Percentiles rank a stretch among this genome's conserved stretches.
Evolutionary conservation across 2,329 filamentous ascomycete species (phyloP).

Genomic region (Pestalotiopsis sp.): DNA sequence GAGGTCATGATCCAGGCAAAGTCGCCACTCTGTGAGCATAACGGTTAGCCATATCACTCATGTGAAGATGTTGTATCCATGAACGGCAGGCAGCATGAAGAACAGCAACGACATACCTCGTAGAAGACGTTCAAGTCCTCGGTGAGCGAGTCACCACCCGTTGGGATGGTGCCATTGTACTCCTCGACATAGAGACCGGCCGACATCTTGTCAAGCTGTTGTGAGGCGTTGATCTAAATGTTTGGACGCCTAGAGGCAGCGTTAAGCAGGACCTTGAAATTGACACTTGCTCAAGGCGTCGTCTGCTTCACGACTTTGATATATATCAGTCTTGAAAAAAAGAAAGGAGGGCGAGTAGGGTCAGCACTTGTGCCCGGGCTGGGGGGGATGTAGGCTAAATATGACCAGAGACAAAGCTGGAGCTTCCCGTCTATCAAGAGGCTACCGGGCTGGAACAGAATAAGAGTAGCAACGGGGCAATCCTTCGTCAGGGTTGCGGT

Average conservation of each 20-base stretch:
- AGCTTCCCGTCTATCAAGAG: not conserved
- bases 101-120: constrained; percentile 49
- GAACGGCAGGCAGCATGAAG: not conserved
- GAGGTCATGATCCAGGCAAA: constrained; percentile 78
- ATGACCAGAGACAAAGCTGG: constrained; percentile 1
- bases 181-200: constrained; percentile 24
- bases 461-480: constrained; percentile 5
- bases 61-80: not conserved
- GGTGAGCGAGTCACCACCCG: constrained; percentile 54
- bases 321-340: not conserved
- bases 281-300: constrained; percentile 13
- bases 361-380: not conserved
- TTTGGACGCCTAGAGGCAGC: not conserved
- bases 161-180: constrained; percentile 56
- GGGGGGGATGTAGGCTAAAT: constrained; percentile 9
- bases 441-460: not conserved
- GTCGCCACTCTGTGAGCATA: constrained; percentile 64
- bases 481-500: not conserved
- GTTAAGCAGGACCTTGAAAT: not conserved
- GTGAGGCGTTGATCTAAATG: not conserved
- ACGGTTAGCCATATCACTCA: not conserved
- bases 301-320: not conserved
- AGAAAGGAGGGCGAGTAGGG: constrained; percentile 5
- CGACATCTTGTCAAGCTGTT: constrained; percentile 11
- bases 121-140: constrained; percentile 81